Percentiles rank a stretch among this genome's conserved stretches.
Conservation (phyloP, 305 asterid genomes). For the Fraxinus sp. region DNA sequence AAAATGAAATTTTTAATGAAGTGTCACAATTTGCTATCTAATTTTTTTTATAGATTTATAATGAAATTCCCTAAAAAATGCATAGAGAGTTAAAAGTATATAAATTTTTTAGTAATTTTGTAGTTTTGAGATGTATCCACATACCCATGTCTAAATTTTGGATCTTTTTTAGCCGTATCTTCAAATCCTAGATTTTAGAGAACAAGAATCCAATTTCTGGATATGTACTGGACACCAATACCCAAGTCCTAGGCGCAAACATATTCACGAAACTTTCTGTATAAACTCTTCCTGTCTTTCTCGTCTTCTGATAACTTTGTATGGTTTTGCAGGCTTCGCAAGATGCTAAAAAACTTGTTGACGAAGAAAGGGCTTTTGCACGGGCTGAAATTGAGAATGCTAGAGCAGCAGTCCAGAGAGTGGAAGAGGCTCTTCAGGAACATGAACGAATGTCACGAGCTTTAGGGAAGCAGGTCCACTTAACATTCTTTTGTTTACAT, state of each 20-base stretch:
- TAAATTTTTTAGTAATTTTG: no score
- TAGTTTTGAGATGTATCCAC: neutral
- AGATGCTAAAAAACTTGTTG: constrained; percentile 89
- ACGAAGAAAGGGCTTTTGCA: constrained; percentile 92
- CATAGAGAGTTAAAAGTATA: neutral
- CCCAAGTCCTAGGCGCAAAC: neutral
- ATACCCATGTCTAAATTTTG: neutral
- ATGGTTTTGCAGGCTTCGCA: constrained; percentile 71
- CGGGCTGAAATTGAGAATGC: constrained; percentile 91
- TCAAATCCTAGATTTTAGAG: neutral
- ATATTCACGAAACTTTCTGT: neutral
- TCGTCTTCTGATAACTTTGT: neutral
- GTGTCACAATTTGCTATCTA: neutral
- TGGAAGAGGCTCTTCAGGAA: constrained; percentile 96
- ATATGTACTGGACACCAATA: neutral
- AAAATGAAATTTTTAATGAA: neutral
- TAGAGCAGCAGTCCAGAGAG: constrained; percentile 93
- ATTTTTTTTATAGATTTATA: neutral
- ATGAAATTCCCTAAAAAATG: neutral
- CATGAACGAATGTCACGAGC: constrained; percentile 77
- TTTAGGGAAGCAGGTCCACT: constrained; percentile 79
- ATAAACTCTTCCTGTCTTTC: constrained; percentile 5
- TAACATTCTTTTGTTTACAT: constrained; percentile 17
- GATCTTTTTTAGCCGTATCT: neutral
- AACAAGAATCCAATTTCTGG: neutral